Base-by-base conservation (phyloP, 148 eudicot species). In the Vaccinium corymbosum region DNA sequence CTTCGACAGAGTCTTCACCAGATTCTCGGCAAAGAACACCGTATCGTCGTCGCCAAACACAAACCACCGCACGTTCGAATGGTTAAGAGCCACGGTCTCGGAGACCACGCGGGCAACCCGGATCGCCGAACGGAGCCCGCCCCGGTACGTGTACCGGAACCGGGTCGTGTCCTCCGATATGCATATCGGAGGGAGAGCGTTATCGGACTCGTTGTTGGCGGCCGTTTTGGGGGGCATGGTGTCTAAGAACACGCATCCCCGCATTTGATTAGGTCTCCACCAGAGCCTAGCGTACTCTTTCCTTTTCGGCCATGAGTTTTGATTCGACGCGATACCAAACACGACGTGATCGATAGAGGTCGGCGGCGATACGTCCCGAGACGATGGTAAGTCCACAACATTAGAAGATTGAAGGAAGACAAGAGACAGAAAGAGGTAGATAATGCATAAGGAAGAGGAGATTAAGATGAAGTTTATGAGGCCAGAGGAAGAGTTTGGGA, bases 11-110 rank as follows among this genome's bases (percentile, higher is more conserved):
- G 90, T 87, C 87, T 86, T 91, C 55, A 74, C 91, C 83, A 95
- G 61, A 82, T 95, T 95, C 1, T 92, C 93, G 0, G 93, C 80
- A 53, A 95, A 90, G 83, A 95, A 94, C 15, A 95, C 82, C 5
- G 98, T 95, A 50, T 94, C 94, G 35, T 91, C 98, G 50, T 95
- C 97, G 6, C 97, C 98, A 55, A 94, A 93, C 49, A 92, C 98
- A 17, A 89, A 95, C 98, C 98, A 95, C 87, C 90, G 83, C 7
- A 91, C 94, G 53, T 87, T 84, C 0, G 90, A 50, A 64, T 91
- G 84, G 84, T 90, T 90, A 19, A 93, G 56, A 2, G 89, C 89
- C 42, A 94, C 95, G 0, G 92, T 92, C 82, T 95, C 98, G 0
- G 82, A 80, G 0, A 95, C 92, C 7, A 93, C 87, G 0, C 98